These are phyloP conservation scores for Hericium alpestre DNA, from an alignment of 768 basidiomycete species.

Conservation along the genomic window DNA sequence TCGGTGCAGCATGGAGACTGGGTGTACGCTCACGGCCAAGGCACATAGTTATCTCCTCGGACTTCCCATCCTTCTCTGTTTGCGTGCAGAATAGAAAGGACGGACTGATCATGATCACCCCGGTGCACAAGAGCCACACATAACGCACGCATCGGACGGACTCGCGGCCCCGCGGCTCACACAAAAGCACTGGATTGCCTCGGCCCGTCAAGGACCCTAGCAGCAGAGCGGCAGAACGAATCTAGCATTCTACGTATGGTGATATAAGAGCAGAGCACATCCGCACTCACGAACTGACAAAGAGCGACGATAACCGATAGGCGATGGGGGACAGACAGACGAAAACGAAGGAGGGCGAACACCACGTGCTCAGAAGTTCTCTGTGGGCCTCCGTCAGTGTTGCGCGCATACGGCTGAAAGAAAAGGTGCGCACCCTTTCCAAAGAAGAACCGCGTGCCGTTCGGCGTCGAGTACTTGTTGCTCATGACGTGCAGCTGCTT, in stretches of 20 bases:
- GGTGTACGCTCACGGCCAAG: too few species aligned
- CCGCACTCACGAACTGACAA: neutral
- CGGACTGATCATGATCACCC: too few species aligned
- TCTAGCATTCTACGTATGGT: neutral
- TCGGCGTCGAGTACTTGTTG: slow-evolving; percentile 76
- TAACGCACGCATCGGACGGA: too few species aligned
- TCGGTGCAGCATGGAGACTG: too few species aligned
- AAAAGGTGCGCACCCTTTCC: slow-evolving; percentile 57
- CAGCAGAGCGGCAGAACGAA: neutral
- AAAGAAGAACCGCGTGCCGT: slow-evolving; percentile 80
- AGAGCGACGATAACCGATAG: neutral
- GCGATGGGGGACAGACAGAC: neutral
- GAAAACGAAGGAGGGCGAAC: neutral
- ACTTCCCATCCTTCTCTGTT: too few species aligned
- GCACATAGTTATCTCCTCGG: too few species aligned
- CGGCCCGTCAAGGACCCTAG: neutral
- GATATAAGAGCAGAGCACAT: neutral
- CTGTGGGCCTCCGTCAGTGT: neutral
- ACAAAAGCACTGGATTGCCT: too few species aligned
- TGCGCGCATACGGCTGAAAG: neutral
- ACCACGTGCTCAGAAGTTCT: slow-evolving; percentile 13
- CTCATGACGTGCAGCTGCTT: slow-evolving; percentile 63
- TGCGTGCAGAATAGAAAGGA: too few species aligned
- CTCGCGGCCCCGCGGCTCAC: too few species aligned
- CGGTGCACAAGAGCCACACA: too few species aligned